phyloP scores from a whole-genome alignment of 306 rosid species.

The Vigna mungo region DNA sequence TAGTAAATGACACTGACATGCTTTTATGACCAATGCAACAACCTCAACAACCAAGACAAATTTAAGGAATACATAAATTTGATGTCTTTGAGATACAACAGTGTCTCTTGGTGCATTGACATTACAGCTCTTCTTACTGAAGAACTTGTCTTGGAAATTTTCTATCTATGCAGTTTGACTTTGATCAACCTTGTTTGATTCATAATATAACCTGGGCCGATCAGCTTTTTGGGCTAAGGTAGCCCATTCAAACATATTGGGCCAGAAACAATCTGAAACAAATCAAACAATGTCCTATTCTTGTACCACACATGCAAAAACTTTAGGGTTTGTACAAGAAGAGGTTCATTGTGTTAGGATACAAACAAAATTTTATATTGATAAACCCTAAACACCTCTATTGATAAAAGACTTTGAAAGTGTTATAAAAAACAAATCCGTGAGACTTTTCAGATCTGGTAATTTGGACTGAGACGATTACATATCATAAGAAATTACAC shows the following conservation, averaged over 20 bases:
- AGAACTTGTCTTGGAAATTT: not conserved
- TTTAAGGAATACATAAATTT: not conserved
- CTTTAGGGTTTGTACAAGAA: rapidly evolving
- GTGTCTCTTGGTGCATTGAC: too few relatives aligned
- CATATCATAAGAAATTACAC: too few relatives aligned
- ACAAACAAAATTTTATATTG: too few relatives aligned
- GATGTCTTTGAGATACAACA: not conserved
- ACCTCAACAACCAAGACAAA: not conserved
- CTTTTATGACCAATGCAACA: not conserved
- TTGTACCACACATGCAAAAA: too few relatives aligned
- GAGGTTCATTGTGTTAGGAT: too few relatives aligned
- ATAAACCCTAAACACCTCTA: too few relatives aligned
- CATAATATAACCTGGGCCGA: not conserved
- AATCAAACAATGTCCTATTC: not conserved
- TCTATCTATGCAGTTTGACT: not conserved
- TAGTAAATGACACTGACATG: not conserved
- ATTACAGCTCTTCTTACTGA: not conserved
- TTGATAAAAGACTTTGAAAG: too few relatives aligned
- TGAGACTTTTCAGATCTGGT: too few relatives aligned
- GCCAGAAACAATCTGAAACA: not conserved
- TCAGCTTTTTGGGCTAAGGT: not conserved
- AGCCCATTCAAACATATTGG: not conserved
- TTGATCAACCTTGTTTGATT: not conserved
- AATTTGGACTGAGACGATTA: too few relatives aligned
- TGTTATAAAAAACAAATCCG: too few relatives aligned